A percentile compares a stretch with the other conserved stretches of the same genome.
Conservation (phyloP, 2,329 filamentous ascomycete genomes). For the Trichoderma harzianum region DNA sequence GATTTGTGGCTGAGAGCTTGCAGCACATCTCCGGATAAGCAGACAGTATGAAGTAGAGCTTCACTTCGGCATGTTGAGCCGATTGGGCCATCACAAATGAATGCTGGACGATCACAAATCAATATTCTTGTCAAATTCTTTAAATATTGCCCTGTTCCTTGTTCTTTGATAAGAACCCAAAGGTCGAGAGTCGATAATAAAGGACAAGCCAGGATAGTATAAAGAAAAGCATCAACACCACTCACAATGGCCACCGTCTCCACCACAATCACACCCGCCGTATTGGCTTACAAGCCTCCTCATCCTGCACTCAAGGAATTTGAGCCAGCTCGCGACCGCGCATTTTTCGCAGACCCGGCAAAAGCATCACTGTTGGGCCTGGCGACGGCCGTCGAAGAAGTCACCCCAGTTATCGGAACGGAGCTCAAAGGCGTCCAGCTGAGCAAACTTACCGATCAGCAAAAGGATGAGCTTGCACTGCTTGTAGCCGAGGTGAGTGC, state of each 20-base stretch:
- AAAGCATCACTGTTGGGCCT: conserved; percentile 4
- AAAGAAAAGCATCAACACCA: background rate
- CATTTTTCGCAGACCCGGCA: conserved; percentile 16
- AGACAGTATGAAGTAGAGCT: background rate
- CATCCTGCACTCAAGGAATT: conserved; percentile 16
- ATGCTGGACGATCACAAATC: background rate
- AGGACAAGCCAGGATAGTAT: background rate
- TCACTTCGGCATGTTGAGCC: background rate
- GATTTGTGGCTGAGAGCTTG: background rate
- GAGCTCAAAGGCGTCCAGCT: conserved; percentile 42
- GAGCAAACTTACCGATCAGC: conserved; percentile 36
- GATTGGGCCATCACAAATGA: background rate
- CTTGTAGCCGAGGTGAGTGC: conserved; percentile 34
- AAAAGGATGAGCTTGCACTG: conserved; percentile 42
- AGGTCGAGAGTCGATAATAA: background rate
- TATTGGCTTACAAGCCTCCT: conserved; percentile 16
- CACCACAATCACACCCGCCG: conserved; percentile 8
- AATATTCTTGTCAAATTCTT: background rate
- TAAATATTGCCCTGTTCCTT: background rate
- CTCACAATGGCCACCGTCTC: conserved; percentile 9
- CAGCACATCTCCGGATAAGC: background rate
- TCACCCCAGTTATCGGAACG: conserved; percentile 35
- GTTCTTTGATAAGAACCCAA: background rate
- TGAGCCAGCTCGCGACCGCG: conserved; percentile 14
- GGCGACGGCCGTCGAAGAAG: conserved; percentile 1